These are phyloP conservation scores for Crucihimalaya himalaica DNA, from an alignment of 345 rosid species.

Conservation along the genomic window DNA sequence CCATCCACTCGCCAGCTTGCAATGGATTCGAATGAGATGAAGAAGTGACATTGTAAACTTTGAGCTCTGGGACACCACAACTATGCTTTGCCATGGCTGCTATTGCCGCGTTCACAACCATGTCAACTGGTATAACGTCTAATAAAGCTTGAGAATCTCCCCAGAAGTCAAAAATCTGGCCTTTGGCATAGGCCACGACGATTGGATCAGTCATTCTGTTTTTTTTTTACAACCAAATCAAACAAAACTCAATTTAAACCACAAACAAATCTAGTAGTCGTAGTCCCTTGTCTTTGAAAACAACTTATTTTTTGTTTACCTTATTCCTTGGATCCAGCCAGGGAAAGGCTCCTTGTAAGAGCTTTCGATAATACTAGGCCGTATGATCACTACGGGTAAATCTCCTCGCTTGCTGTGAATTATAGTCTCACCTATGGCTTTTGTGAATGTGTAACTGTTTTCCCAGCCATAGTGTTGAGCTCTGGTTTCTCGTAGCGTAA, in stretches of 20 bases:
- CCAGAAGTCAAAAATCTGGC: constrained; percentile 36
- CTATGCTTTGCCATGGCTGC: constrained; percentile 40
- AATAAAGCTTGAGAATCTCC: constrained; percentile 27
- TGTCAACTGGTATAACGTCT: constrained; percentile 42
- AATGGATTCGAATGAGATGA: constrained; percentile 28
- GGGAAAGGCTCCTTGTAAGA: constrained; percentile 82
- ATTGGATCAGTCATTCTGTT: constrained; percentile 46
- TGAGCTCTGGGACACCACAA: neutral
- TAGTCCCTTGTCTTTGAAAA: neutral
- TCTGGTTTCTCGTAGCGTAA: constrained; percentile 38
- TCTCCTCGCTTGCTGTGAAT: constrained; percentile 49
- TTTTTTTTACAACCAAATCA: too few relatives aligned
- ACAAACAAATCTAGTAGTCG: too few relatives aligned
- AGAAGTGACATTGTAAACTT: constrained; percentile 30
- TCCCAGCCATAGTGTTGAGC: constrained; percentile 84
- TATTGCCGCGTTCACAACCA: constrained; percentile 33
- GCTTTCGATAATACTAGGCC: constrained; percentile 70
- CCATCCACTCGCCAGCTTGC: neutral
- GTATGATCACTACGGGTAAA: constrained; percentile 52
- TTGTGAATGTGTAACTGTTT: constrained; percentile 80
- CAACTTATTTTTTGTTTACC: neutral
- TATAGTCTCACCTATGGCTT: constrained; percentile 87
- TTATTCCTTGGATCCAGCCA: constrained; percentile 84
- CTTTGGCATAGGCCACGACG: constrained; percentile 43
- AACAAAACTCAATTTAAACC: too few relatives aligned